A percentile compares a stretch with the other conserved stretches of the same genome.
These are phyloP conservation scores for Phytophthora hibernalis DNA, from an alignment of 352 stramenopile genomes.

Conservation along the genomic window DNA sequence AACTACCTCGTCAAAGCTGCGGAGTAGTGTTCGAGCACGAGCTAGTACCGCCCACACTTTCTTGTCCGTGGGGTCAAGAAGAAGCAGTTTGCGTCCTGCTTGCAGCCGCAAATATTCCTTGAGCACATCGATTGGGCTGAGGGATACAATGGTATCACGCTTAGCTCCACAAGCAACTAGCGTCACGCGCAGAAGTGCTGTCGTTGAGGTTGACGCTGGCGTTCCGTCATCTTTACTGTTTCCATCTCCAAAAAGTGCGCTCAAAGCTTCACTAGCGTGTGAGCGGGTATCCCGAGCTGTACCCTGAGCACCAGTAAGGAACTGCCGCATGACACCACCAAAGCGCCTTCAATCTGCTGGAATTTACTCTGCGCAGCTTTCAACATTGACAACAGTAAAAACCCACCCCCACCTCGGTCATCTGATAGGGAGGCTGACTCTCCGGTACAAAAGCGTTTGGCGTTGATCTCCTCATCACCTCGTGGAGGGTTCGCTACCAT, in stretches of 20 bases:
- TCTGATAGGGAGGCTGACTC: constrained; percentile 8
- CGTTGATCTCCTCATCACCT: constrained; percentile 65
- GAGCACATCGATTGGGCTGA: constrained; percentile 36
- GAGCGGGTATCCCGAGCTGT: constrained; percentile 24
- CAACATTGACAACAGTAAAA: constrained; percentile 48
- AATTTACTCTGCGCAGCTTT: constrained; percentile 32
- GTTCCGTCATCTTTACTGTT: neutral
- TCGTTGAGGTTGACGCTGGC: neutral
- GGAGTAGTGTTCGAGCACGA: constrained; percentile 27
- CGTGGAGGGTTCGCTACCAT: constrained; percentile 31
- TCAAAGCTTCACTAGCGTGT: constrained; percentile 9
- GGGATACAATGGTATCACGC: constrained; percentile 37
- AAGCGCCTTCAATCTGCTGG: constrained; percentile 29
- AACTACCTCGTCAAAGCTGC: constrained; percentile 12
- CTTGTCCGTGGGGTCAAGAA: constrained; percentile 39
- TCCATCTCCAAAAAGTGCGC: constrained; percentile 13
- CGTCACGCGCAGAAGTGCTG: constrained; percentile 39
- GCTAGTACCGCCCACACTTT: constrained; percentile 34
- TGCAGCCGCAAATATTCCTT: constrained; percentile 52
- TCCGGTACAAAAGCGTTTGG: constrained; percentile 40
- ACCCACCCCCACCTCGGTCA: constrained; percentile 50
- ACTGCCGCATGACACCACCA: constrained; percentile 62
- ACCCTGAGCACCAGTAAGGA: constrained; percentile 52
- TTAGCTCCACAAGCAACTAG: constrained; percentile 48
- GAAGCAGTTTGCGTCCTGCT: constrained; percentile 37